A percentile compares a stretch with the other conserved stretches of the same genome.
Conservation (phyloP, 2,329 filamentous ascomycete species). For the Fusarium sp. region DNA sequence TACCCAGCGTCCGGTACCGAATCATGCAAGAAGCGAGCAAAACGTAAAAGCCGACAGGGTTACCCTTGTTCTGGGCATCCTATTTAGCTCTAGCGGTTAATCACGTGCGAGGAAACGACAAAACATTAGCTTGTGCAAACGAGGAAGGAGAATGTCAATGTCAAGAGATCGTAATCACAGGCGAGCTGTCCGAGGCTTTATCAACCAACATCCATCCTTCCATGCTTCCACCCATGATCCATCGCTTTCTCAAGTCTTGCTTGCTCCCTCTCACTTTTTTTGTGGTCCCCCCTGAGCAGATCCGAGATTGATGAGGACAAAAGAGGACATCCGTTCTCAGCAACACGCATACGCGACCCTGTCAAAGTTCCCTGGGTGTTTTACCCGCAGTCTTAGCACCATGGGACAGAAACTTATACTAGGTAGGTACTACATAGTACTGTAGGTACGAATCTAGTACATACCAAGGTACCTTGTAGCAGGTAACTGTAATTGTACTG, state of each 20-base stretch:
- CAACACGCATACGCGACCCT: conserved; percentile 29
- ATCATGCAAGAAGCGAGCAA: conserved; percentile 33
- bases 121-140: conserved; percentile 24
- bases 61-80: conserved; percentile 16
- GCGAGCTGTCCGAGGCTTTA: conserved; percentile 9
- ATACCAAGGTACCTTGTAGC: background rate
- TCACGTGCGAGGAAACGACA: conserved; percentile 39
- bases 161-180: conserved; percentile 5
- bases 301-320: conserved; percentile 28
- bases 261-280: conserved; percentile 8
- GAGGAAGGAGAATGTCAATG: conserved; percentile 30
- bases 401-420: background rate
- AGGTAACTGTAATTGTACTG: background rate
- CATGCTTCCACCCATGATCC: conserved; percentile 1
- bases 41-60: conserved; percentile 37
- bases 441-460: background rate
- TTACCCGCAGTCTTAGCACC: conserved; percentile 16
- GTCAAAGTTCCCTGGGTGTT: conserved; percentile 11
- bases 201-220: conserved; percentile 1
- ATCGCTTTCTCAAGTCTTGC: background rate
- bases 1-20: conserved; percentile 37
- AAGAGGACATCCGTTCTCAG: conserved; percentile 17
- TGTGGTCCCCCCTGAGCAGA: conserved; percentile 36
- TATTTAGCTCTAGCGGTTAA: conserved; percentile 30
- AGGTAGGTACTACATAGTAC: background rate